These are phyloP conservation scores for Pyrenopolyporus hunteri DNA, from an alignment of 495 filamentous ascomycete genomes.

Conservation along the genomic window DNA sequence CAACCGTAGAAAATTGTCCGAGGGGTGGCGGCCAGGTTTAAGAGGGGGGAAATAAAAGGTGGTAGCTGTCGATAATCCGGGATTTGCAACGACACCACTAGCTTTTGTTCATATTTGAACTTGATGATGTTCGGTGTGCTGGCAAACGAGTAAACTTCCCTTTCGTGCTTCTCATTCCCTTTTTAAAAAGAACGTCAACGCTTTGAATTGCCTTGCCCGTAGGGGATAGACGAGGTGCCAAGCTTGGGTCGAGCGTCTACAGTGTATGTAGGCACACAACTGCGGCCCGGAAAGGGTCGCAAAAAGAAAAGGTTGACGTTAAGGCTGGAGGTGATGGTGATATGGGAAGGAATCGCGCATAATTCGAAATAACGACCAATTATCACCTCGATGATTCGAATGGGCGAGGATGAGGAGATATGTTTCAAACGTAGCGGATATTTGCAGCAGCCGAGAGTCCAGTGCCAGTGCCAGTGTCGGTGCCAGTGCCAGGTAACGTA, in stretches of 20 bases:
- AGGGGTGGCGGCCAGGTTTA: constrained; percentile 10
- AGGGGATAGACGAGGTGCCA: background rate
- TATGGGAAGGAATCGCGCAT: constrained; percentile 29
- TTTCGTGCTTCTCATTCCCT: constrained; percentile 1
- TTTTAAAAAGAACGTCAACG: background rate
- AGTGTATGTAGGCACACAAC: background rate
- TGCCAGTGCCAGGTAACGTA: background rate
- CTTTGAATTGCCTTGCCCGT: background rate
- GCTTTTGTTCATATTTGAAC: constrained; percentile 25
- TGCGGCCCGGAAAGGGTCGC: background rate
- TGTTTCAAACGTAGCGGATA: constrained; percentile 21
- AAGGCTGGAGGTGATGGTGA: constrained; percentile 37
- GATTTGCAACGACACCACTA: constrained; percentile 19
- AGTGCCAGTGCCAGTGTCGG: background rate
- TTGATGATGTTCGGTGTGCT: background rate
- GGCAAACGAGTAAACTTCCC: background rate
- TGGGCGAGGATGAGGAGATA: background rate
- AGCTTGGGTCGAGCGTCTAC: constrained; percentile 4
- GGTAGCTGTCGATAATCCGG: constrained; percentile 17
- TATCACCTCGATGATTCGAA: background rate
- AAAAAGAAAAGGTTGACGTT: constrained; percentile 4
- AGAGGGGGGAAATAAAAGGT: constrained; percentile 14
- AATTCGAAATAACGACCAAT: constrained; percentile 6
- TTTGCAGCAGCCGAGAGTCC: constrained; percentile 36
- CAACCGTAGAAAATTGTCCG: constrained; percentile 25